phyloP scores from a whole-genome alignment of 805 yeast genomes.

The Scheffersomyces amazonensis region DNA sequence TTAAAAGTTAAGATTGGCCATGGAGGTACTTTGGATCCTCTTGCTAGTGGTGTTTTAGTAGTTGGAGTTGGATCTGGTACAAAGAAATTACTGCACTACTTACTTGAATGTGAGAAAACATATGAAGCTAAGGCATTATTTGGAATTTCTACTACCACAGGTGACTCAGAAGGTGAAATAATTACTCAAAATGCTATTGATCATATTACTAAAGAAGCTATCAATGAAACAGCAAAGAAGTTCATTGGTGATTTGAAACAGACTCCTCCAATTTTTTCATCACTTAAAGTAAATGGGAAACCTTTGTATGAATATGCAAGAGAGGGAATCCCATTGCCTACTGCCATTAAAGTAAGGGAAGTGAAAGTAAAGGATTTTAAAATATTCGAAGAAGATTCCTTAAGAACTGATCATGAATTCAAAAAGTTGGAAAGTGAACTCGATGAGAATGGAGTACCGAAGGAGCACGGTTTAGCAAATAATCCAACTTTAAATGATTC shows the following conservation, averaged over 20 bases:
- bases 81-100: conserved; percentile 67
- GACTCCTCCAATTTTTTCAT: conserved; percentile 94
- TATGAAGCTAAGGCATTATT: conserved; percentile 83
- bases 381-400: conserved; percentile 50
- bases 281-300: conserved; percentile 90
- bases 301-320: conserved; percentile 94
- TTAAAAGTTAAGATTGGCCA: conserved; percentile 89
- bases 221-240: conserved; percentile 51
- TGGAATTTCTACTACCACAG: conserved; percentile 91
- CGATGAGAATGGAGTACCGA: conserved; percentile 47
- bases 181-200: conserved; percentile 53
- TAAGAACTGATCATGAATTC: conserved; percentile 57
- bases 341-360: conserved; percentile 72
- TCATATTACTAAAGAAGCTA: conserved; percentile 54
- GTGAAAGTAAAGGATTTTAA: conserved; percentile 58
- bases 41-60: conserved; percentile 92
- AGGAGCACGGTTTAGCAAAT: conserved; percentile 42
- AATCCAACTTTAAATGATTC: conserved; percentile 63
- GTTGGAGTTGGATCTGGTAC: conserved; percentile 94
- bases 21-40: conserved; percentile 96
- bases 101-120: conserved; percentile 71
- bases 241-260: conserved; percentile 83
- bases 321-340: conserved; percentile 79
- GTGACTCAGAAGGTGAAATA: conserved; percentile 87
- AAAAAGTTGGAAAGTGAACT: conserved; percentile 38